Base-by-base conservation (phyloP, 2,329 filamentous ascomycete species). In the Corinectria fuckeliana region DNA sequence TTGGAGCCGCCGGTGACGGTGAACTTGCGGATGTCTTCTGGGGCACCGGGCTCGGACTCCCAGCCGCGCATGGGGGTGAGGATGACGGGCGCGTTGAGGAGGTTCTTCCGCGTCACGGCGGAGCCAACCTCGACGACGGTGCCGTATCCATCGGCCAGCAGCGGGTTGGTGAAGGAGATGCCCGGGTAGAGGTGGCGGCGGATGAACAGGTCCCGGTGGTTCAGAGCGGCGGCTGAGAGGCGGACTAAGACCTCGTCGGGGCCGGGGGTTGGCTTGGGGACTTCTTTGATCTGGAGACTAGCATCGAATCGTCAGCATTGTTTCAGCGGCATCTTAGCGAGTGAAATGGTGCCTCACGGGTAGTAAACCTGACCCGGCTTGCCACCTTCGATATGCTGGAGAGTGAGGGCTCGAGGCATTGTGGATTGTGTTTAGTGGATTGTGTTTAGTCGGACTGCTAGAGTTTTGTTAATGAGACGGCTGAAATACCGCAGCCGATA, bases 201-300 rank as follows among this genome's bases (percentile, higher is more conserved):
- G 77, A 96, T 91, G 80, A 97, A 98, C 68, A 96, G 87, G 76
- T 98, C 95, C 69, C 93, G 91, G 80, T 98, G 95, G 81, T 98
- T 98, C 50, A 98, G 87, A 13, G 94, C 90, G 1, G 89, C 91
- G 50, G 93, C 91, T 32, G 85, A 84, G 71, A 98, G 81, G 70
- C 86, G 87, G 62, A 98, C 80, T 6, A 96, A 81, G 65, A 97
- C 81, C 74, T 97, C 84, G 62, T 81, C 81, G 14, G 85, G 84
- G 23, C 85, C 83, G 0, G 89, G 89, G 2, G 79, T 81, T 23
- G 90, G 90, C 63, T 83, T 81, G 56, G 88, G 83, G 14, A 89
- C 77, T 30, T 87, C 79, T 62, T 86, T 86, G 53, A 91, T 73
- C 65, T 84, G 76, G 44, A 90, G 80, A 10, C 85, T 88, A 55